These are phyloP conservation scores for Aspergillus niger DNA, from an alignment of 2,329 filamentous ascomycete species.

Conservation along the genomic window DNA sequence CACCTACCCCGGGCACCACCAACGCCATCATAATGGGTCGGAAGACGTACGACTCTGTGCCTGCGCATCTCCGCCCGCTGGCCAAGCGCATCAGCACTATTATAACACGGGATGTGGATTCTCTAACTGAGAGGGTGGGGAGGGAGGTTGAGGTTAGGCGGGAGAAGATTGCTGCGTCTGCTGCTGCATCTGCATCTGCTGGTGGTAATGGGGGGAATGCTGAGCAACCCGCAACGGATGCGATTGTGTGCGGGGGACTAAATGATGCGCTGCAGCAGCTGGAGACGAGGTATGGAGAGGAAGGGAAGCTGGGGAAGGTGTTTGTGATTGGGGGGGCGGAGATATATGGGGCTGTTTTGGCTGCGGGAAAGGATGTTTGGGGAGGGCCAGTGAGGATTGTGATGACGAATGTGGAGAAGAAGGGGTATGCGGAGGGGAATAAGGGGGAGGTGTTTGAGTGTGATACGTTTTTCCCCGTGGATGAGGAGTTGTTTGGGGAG, in stretches of 20 bases:
- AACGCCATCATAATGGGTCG: slow-evolving; percentile 96
- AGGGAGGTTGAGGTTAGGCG: slow-evolving; percentile 33
- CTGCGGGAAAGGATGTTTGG: slow-evolving; percentile 15
- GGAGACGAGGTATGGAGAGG: slow-evolving; percentile 26
- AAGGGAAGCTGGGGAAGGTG: slow-evolving; percentile 55
- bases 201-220: slow-evolving; percentile 7
- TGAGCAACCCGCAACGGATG: slow-evolving; percentile 32
- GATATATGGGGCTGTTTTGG: slow-evolving; percentile 74
- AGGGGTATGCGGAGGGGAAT: background rate
- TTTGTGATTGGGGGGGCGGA: slow-evolving; percentile 91
- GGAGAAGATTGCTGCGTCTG: slow-evolving; percentile 12
- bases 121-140: slow-evolving; percentile 35
- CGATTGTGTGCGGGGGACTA: slow-evolving; percentile 60
- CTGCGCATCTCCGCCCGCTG: slow-evolving; percentile 74
- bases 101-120: slow-evolving; percentile 57
- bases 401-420: slow-evolving; percentile 44
- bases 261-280: slow-evolving; percentile 56
- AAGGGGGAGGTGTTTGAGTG: slow-evolving; percentile 43
- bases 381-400: slow-evolving; percentile 36
- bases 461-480: slow-evolving; percentile 52
- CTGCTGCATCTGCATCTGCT: slow-evolving; percentile 1
- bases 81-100: slow-evolving; percentile 80
- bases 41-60: slow-evolving; percentile 94
- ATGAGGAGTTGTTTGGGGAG: slow-evolving; percentile 33
- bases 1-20: slow-evolving; percentile 28